These are phyloP conservation scores for Kwoniella dejecticola DNA, from an alignment of 768 basidiomycete genomes.

Conservation along the genomic window DNA sequence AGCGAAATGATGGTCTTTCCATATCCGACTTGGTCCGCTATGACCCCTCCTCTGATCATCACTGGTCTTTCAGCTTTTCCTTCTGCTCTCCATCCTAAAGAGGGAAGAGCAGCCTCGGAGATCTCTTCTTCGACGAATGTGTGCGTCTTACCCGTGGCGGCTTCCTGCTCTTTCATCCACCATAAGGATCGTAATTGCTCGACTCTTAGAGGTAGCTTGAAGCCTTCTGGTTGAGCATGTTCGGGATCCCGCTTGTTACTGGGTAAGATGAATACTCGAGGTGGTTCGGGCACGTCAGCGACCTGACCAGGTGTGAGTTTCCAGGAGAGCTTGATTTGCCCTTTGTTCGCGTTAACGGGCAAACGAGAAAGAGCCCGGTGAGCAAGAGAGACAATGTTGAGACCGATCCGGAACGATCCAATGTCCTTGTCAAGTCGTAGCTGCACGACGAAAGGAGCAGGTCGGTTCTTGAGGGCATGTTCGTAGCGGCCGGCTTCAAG, in stretches of 20 bases:
- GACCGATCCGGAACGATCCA: constrained; percentile 77
- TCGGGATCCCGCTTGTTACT: constrained; percentile 72
- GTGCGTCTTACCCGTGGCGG: constrained; percentile 59
- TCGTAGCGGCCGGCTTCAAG: constrained; percentile 87
- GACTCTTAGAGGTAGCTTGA: constrained; percentile 70
- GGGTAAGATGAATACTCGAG: constrained; percentile 67
- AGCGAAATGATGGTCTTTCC: constrained; percentile 95
- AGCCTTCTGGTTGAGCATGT: constrained; percentile 76
- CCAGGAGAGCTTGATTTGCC: constrained; percentile 68
- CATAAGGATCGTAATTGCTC: constrained; percentile 87
- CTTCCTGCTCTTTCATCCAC: constrained; percentile 89
- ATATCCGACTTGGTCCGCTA: constrained; percentile 95
- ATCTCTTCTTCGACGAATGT: constrained; percentile 94
- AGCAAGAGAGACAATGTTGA: constrained; percentile 81
- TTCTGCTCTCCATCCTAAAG: constrained; percentile 92
- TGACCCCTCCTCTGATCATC: constrained; percentile 79
- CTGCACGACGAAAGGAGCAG: constrained; percentile 82
- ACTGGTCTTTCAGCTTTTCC: constrained; percentile 79
- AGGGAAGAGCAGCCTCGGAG: constrained; percentile 80
- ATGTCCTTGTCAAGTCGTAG: constrained; percentile 62
- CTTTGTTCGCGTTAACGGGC: constrained; percentile 63
- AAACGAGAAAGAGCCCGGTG: constrained; percentile 83
- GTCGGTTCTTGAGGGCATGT: constrained; percentile 79
- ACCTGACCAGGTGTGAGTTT: constrained; percentile 59
- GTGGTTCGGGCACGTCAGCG: constrained; percentile 56